Percentiles rank a stretch among this genome's conserved stretches.
phyloP scores from a whole-genome alignment of 345 rosid species.

The Isatis tinctoria region DNA sequence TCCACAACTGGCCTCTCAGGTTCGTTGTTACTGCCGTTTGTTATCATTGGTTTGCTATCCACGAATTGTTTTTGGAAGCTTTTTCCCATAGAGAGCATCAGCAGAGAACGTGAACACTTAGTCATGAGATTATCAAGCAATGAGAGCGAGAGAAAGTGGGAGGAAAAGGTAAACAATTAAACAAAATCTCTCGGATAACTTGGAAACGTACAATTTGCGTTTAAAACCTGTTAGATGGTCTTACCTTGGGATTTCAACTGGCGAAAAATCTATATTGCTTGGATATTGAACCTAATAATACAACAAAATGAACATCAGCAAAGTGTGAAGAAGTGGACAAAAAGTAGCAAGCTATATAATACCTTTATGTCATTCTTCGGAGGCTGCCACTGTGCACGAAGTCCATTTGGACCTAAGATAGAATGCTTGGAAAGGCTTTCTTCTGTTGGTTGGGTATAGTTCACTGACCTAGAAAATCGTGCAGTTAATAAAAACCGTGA shows the following conservation, averaged over 20 bases:
- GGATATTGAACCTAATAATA: slow-evolving; percentile 73
- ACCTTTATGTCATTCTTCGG: slow-evolving; percentile 62
- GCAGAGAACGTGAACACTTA: background rate
- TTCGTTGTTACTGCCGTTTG: slow-evolving; percentile 34
- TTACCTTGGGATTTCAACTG: slow-evolving; percentile 80
- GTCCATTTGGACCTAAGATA: slow-evolving; percentile 84
- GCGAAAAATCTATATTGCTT: slow-evolving; percentile 68
- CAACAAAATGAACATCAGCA: slow-evolving; percentile 22
- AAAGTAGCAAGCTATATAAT: slow-evolving; percentile 9
- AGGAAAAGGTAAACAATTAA: background rate
- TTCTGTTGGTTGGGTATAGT: slow-evolving; percentile 53
- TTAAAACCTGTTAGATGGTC: slow-evolving; percentile 22
- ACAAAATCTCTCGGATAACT: background rate
- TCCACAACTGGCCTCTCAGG: slow-evolving; percentile 42
- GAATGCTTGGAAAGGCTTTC: slow-evolving; percentile 93
- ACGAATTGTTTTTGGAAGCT: slow-evolving; percentile 41
- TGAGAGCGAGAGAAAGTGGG: background rate
- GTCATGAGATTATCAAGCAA: background rate
- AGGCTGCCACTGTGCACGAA: slow-evolving; percentile 78
- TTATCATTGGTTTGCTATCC: slow-evolving; percentile 42
- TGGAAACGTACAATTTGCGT: background rate
- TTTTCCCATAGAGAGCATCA: slow-evolving; percentile 18
- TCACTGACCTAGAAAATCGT: slow-evolving; percentile 56
- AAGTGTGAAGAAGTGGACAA: slow-evolving; percentile 3
- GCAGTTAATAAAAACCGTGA: background rate